Conservation (phyloP, 352 stramenopile species). For the Pythium sukuiense region DNA sequence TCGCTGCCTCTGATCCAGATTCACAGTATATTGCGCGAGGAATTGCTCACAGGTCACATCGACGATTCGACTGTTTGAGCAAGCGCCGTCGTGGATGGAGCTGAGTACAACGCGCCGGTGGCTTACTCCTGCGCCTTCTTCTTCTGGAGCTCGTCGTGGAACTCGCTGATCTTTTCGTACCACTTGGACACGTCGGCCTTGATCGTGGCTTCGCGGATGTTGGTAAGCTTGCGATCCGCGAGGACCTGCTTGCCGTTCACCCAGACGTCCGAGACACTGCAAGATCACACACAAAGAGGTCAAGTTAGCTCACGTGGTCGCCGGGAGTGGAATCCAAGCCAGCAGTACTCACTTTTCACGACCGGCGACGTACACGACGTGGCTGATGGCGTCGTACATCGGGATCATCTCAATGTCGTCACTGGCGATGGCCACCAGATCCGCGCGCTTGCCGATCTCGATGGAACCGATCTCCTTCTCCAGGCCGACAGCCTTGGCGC, state of each 20-base stretch:
- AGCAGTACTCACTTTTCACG: slow-evolving; percentile 56
- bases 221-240: slow-evolving; percentile 64
- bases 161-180: slow-evolving; percentile 53
- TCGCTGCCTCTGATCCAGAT: slow-evolving; percentile 1
- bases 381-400: slow-evolving; percentile 87
- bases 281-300: slow-evolving; percentile 16
- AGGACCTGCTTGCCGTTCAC: slow-evolving; percentile 86
- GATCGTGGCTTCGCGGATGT: slow-evolving; percentile 61
- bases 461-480: slow-evolving; percentile 83
- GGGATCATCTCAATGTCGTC: slow-evolving; percentile 86
- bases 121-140: slow-evolving; percentile 33
- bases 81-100: neutral
- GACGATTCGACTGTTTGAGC: neutral
- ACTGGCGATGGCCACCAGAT: slow-evolving; percentile 80
- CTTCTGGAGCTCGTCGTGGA: slow-evolving; percentile 49
- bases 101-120: neutral
- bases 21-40: slow-evolving; percentile 10
- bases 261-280: slow-evolving; percentile 88
- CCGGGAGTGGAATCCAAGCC: slow-evolving; percentile 1
- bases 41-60: neutral
- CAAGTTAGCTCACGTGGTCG: neutral
- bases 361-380: slow-evolving; percentile 84
- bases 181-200: slow-evolving; percentile 66
- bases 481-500: slow-evolving; percentile 80
- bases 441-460: slow-evolving; percentile 82